These are phyloP conservation scores for Botrytis medusae DNA, from an alignment of 2,329 filamentous ascomycete genomes.

Conservation along the genomic window DNA sequence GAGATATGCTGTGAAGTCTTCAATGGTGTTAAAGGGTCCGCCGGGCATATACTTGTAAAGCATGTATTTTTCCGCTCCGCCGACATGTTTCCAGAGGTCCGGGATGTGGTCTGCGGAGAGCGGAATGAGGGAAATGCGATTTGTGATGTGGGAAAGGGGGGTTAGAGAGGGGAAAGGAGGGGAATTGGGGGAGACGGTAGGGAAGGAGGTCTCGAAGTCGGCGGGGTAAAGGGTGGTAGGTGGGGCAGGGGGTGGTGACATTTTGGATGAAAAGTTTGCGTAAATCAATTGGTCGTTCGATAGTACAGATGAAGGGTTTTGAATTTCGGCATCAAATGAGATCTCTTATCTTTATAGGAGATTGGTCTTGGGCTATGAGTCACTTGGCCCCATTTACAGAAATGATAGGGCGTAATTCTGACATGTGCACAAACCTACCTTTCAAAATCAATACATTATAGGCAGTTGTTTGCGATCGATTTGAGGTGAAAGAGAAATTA, in stretches of 20 bases:
- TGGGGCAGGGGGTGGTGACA: background rate
- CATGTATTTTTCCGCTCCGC: slow-evolving; percentile 26
- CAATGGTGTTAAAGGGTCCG: slow-evolving; percentile 41
- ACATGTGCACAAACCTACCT: background rate
- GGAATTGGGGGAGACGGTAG: background rate
- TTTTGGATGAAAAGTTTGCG: background rate
- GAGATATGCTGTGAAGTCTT: slow-evolving; percentile 38
- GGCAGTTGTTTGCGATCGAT: background rate
- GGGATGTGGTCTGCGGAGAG: slow-evolving; percentile 27
- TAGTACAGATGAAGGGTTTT: background rate
- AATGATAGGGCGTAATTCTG: background rate
- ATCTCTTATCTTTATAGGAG: background rate
- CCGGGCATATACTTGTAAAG: slow-evolving; percentile 47
- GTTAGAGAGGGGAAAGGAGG: slow-evolving; percentile 11
- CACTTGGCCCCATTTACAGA: background rate
- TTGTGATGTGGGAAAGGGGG: slow-evolving; percentile 19
- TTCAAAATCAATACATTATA: background rate
- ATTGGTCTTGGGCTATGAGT: background rate
- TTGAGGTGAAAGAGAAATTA: slow-evolving; percentile 6
- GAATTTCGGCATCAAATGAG: background rate
- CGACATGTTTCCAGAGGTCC: slow-evolving; percentile 29
- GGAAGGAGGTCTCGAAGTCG: slow-evolving; percentile 4
- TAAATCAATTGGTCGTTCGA: background rate
- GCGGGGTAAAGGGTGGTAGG: slow-evolving; percentile 4
- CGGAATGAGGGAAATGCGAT: slow-evolving; percentile 29